Evolutionary conservation across 805 yeast species (phyloP), one percentile per base, ranked within the genome.

Genomic region (Yueomyces sinensis): DNA sequence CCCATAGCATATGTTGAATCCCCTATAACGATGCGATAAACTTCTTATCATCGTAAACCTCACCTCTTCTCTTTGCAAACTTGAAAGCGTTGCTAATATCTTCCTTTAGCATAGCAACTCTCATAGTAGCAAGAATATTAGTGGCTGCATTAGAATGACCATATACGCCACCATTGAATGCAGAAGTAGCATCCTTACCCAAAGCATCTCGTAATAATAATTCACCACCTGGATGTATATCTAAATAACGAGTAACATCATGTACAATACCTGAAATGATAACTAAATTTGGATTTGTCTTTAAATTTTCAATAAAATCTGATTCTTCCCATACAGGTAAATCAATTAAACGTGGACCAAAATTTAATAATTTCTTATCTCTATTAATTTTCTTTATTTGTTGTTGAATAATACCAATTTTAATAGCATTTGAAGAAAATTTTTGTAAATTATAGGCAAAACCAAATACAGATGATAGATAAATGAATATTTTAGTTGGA

Each of bases 61-160:
- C 60, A 41, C 61, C 61, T 44, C 60, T 54, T 45, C 52, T 52
- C 17, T 53, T 48, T 16, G 58, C 61, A 36, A 57, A 55, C 31
- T 43, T 74, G 45, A 74, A 63, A 33, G 64, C 64, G 33, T 64
- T 62, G 30, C 76, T 82, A 44, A 70, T 72, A 33, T 76, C 66
- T 42, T 77, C 87, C 55, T 75, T 68, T 40, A 81, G 70, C 29
- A 82, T 79, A 18, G 89, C 91, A 14, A 82, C 75, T 66, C 93
- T 75, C 82, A 80, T 72, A 13, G 80, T 74, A 15, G 89, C 84
- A 57, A 82, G 68, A 51, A 81, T 61, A 57, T 82, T 82, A 56
- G 79, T 86, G 17, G 91, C 93, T 41, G 93, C 91, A 47, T 81
- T 82, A 7, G 89, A 77, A 52, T 82, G 93, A 11, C 81, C 74